Evolutionary conservation across 2,329 filamentous ascomycete species (phyloP).

Genomic region (Xylariaceae sp.): DNA sequence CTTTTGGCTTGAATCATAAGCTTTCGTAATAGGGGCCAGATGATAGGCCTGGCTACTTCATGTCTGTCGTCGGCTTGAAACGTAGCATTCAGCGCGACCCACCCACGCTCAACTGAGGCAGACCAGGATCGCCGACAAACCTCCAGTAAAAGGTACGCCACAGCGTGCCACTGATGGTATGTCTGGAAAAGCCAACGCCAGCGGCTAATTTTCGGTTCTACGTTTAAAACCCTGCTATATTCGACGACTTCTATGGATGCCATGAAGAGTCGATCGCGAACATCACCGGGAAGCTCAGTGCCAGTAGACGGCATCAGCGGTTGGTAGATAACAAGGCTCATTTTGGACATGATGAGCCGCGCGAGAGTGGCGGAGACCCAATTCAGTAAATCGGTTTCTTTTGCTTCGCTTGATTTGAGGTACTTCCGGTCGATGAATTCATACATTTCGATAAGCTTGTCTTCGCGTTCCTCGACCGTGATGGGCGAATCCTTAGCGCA

Average conservation of each 20-base stretch:
- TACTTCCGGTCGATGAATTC: conserved; percentile 51
- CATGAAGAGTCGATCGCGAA: conserved; percentile 44
- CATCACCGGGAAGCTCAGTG: conserved; percentile 36
- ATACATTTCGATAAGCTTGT: conserved; percentile 44
- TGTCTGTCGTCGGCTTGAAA: conserved; percentile 39
- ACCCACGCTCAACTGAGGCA: conserved; percentile 47
- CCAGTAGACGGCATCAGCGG: conserved; percentile 44
- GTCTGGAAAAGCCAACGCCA: conserved; percentile 59
- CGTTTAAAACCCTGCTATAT: conserved; percentile 52
- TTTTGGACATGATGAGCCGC: conserved; percentile 50
- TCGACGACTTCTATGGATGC: conserved; percentile 53
- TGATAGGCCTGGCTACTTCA: conserved; percentile 45
- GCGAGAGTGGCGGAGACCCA: conserved; percentile 48
- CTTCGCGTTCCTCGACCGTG: conserved; percentile 42
- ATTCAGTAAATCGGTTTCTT: conserved; percentile 42
- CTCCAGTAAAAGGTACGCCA: conserved; percentile 54
- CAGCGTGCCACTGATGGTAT: conserved; percentile 56
- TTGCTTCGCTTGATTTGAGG: conserved; percentile 46
- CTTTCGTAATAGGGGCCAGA: conserved; percentile 52
- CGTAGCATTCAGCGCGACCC: conserved; percentile 42
- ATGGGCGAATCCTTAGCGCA: conserved; percentile 32
- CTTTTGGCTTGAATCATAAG: conserved; percentile 50
- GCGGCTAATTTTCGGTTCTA: conserved; percentile 44
- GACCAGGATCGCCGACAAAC: conserved; percentile 47
- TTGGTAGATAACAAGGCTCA: conserved; percentile 52